Conservation (phyloP, 169 alveolate genomes). For the Eimeria praecox region DNA sequence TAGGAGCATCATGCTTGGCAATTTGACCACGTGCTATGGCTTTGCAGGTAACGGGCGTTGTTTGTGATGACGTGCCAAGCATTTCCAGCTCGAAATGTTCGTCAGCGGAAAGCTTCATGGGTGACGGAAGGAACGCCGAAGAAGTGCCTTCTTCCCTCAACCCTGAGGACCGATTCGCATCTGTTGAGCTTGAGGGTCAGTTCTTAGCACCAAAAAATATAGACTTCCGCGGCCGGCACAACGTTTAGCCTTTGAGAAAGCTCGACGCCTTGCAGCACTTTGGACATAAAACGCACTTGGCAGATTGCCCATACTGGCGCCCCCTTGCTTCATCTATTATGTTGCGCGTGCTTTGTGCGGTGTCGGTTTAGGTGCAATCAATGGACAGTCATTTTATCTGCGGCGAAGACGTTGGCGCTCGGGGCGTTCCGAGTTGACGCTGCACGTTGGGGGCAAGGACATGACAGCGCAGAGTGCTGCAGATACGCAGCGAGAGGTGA, state of each 20-base stretch:
- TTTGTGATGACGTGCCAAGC: conserved; percentile 62
- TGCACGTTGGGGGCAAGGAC: conserved; percentile 60
- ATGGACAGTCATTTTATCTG: conserved; percentile 58
- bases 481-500: conserved; percentile 75
- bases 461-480: conserved; percentile 42
- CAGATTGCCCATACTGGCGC: background rate
- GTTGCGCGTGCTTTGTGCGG: background rate
- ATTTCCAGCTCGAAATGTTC: background rate
- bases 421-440: conserved; percentile 74
- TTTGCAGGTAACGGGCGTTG: conserved; percentile 68
- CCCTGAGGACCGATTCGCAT: conserved; percentile 67
- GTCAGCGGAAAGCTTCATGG: background rate
- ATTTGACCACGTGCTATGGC: background rate
- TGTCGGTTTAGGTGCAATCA: conserved; percentile 23
- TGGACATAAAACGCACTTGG: background rate
- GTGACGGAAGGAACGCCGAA: background rate
- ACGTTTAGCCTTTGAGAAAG: background rate
- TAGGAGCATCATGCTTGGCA: background rate
- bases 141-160: background rate
- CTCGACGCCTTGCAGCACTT: background rate
- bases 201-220: background rate
- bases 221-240: background rate
- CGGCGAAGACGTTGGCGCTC: conserved; percentile 73
- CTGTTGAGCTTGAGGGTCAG: conserved; percentile 68
- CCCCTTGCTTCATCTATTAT: background rate